Percentiles rank a stretch among this genome's conserved stretches.
phyloP scores from a whole-genome alignment of 1,139 yeast genomes.

The Yamadazyma triangularis region DNA sequence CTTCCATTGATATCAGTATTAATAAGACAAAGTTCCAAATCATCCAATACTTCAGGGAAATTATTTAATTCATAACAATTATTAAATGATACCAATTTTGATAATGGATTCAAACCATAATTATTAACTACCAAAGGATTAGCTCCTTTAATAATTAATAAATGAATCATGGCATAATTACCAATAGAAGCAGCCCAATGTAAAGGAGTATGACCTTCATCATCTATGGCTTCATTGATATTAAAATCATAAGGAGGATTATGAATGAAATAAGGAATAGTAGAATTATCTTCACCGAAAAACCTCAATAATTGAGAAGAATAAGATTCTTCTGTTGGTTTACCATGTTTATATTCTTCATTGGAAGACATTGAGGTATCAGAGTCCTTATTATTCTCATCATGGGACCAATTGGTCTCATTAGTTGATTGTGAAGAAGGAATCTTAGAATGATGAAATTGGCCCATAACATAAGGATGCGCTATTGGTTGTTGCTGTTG shows the following conservation, averaged over 20 bases:
- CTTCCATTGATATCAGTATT: slow-evolving; percentile 71
- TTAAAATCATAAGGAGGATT: slow-evolving; percentile 79
- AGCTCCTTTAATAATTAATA: slow-evolving; percentile 69
- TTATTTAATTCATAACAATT: slow-evolving; percentile 80
- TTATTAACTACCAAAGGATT: slow-evolving; percentile 70
- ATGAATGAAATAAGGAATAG: slow-evolving; percentile 69
- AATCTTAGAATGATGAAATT: slow-evolving; percentile 24
- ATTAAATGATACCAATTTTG: slow-evolving; percentile 79
- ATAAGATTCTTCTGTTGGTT: slow-evolving; percentile 29
- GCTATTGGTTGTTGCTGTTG: slow-evolving; percentile 12
- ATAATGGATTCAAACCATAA: slow-evolving; percentile 79
- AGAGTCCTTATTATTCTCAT: slow-evolving; percentile 38
- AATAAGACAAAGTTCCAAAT: slow-evolving; percentile 64
- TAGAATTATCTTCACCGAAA: slow-evolving; percentile 67
- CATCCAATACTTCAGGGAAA: slow-evolving; percentile 65
- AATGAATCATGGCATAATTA: slow-evolving; percentile 63
- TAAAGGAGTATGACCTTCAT: slow-evolving; percentile 92
- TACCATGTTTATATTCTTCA: slow-evolving; percentile 19
- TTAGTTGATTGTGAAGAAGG: slow-evolving; percentile 42
- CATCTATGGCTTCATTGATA: slow-evolving; percentile 84
- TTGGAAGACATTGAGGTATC: slow-evolving; percentile 42
- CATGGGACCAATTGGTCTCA: slow-evolving; percentile 46
- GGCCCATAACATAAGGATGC: slow-evolving; percentile 21
- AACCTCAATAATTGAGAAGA: slow-evolving; percentile 55
- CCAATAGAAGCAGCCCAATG: slow-evolving; percentile 99